These are phyloP conservation scores for Endogone sp. DNA, from an alignment of 192 early-diverging fungal species.

Conservation along the genomic window DNA sequence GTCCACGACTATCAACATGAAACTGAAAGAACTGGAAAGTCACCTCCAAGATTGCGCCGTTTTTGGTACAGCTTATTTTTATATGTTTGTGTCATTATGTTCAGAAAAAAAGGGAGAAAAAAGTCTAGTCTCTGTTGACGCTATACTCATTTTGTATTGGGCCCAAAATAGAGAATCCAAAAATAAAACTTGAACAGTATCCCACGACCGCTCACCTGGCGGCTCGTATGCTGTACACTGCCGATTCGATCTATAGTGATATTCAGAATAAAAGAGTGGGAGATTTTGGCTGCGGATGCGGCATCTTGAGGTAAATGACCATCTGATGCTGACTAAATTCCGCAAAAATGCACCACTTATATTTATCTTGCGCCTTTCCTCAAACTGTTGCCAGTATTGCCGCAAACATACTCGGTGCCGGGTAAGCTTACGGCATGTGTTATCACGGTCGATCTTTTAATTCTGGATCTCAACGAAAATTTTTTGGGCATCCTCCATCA, in stretches of 20 bases:
- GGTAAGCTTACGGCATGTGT: constrained; percentile 21
- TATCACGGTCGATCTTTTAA: background rate
- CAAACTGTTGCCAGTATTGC: constrained; percentile 38
- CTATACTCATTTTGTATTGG: too few relatives aligned
- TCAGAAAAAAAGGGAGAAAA: too few relatives aligned
- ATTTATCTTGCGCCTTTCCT: too few relatives aligned
- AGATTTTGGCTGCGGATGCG: constrained; percentile 78
- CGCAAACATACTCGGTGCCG: constrained; percentile 54
- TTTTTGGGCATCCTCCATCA: constrained; percentile 5
- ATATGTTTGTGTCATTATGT: constrained; percentile 3
- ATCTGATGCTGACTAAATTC: constrained; percentile 15
- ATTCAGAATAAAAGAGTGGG: constrained; percentile 67
- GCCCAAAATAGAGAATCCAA: constrained; percentile 44
- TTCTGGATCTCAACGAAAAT: background rate
- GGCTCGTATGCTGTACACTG: constrained; percentile 71
- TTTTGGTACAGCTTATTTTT: constrained; percentile 35
- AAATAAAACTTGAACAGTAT: constrained; percentile 77
- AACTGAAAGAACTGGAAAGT: constrained; percentile 69
- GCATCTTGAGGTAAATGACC: constrained; percentile 53
- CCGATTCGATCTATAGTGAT: constrained; percentile 66
- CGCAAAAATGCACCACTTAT: too few relatives aligned
- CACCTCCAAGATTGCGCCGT: constrained; percentile 57
- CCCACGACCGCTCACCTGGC: constrained; percentile 75
- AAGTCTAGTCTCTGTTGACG: background rate
- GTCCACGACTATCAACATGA: constrained; percentile 43